Evolutionary conservation across 148 eudicot genomes (phyloP), one percentile per base, ranked within the genome.

Genomic region (Dianthus caryophyllus): DNA sequence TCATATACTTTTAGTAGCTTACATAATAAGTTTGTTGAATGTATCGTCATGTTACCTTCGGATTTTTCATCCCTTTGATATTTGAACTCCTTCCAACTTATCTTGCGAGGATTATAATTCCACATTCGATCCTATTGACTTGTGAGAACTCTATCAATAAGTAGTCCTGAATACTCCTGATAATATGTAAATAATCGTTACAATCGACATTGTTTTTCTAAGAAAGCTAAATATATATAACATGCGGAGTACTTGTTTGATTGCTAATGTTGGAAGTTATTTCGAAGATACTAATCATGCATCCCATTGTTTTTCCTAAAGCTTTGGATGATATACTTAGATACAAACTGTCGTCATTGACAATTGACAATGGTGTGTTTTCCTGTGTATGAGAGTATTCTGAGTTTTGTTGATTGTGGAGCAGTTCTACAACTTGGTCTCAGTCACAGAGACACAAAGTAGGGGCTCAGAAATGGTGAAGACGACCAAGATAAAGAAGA

Each of bases 341-440:
- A 13, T 13, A 12, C 16, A 11, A 11, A 8, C 29, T 60, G 13
- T 48, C 22, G 4, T 44, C 11, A 31, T 18, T 31, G 27, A 6
- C 25, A 3, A 54, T 22, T 54, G 59, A 54, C 59, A 9, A 30
- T 31, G 58, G 9, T 30, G 20, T 47, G 21, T 16, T 16, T 61
- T 11, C n/a, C 22, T 26, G 9, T n/a, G 24, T 27, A 31, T 43
- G 13, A 20, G 46, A 30, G 24, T 22, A 30, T 13, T 21, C 58
- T 47, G 31, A 68, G 8, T 13, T 2, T 18, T 68, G 24, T 27
- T 38, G n/a, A 49, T 44, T 31, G 20, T 65, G 71, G 47, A 51
- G 62, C 87, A 93, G 98, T 93, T 93, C 77, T 89, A 93, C 72
- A 81, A 90, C 72, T 58, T 89, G 76, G 73, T 69, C 26, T 93